Percentiles rank a stretch among this genome's conserved stretches.
phyloP scores from a whole-genome alignment of 371 early-diverging fungal species.

The Syncephalastrum contaminatum region DNA sequence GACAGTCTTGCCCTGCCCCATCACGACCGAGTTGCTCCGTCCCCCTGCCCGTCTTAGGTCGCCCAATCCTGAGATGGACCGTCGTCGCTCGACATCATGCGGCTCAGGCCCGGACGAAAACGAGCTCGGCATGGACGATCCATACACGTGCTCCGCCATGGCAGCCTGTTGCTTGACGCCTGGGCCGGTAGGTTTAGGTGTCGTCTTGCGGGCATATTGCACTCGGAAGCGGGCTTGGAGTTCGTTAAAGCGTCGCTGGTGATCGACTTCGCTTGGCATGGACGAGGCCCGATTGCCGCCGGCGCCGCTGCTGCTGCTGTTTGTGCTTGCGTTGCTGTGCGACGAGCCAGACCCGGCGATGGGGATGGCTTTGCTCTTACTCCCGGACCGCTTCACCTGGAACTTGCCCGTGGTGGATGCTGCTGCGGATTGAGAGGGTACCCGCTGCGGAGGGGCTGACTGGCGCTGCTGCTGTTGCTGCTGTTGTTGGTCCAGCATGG shows the following conservation, averaged over 20 bases:
- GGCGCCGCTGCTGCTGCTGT: constrained; percentile 4
- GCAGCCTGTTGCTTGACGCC: background rate
- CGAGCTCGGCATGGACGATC: constrained; percentile 3
- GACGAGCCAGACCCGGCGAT: constrained; percentile 4
- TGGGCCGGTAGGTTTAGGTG: background rate
- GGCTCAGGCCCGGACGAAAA: constrained; percentile 1
- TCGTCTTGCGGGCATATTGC: constrained; percentile 26
- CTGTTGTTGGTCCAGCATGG: constrained; percentile 18
- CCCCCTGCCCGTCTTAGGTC: background rate
- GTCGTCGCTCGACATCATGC: constrained; percentile 5
- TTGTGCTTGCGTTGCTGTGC: background rate
- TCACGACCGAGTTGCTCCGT: background rate
- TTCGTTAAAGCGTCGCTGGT: constrained; percentile 28
- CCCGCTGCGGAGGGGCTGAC: background rate
- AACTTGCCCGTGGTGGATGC: constrained; percentile 2
- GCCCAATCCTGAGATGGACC: background rate
- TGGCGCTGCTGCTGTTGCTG: constrained; percentile 1
- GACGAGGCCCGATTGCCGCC: constrained; percentile 10
- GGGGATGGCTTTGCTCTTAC: constrained; percentile 14
- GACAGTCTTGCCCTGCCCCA: background rate
- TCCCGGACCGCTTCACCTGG: constrained; percentile 4
- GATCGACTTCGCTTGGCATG: constrained; percentile 23
- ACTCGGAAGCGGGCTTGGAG: constrained; percentile 33
- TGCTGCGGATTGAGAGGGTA: background rate
- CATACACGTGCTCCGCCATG: constrained; percentile 1